A percentile compares a stretch with the other conserved stretches of the same genome.
Evolutionary conservation across 495 filamentous ascomycete genomes (phyloP).

Genomic region (Aspergillus biplanus): DNA sequence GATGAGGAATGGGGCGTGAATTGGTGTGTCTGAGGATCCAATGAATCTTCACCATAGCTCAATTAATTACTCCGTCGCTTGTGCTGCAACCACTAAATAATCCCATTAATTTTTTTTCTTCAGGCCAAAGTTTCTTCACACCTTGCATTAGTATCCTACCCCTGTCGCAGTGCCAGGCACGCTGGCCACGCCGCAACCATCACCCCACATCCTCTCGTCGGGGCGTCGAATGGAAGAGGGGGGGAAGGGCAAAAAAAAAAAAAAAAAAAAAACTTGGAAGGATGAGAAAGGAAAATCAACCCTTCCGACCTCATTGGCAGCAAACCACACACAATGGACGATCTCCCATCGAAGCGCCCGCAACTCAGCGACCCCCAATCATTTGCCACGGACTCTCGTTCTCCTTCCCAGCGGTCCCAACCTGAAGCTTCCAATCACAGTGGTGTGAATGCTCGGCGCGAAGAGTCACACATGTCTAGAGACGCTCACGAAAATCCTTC

Average conservation of each 20-base stretch:
- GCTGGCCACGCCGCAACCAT: background rate
- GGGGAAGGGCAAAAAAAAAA: background rate
- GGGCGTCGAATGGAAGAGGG: too few relatives aligned
- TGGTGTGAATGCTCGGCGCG: slow-evolving; percentile 12
- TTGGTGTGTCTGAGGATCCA: background rate
- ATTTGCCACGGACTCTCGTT: slow-evolving; percentile 5
- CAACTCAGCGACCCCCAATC: slow-evolving; percentile 20
- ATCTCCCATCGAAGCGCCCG: slow-evolving; percentile 24
- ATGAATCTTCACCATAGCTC: background rate
- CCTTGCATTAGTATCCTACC: background rate
- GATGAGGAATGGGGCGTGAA: background rate
- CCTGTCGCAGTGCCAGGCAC: background rate
- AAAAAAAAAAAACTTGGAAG: background rate
- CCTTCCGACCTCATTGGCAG: slow-evolving; percentile 18
- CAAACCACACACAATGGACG: slow-evolving; percentile 18
- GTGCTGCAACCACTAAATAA: background rate
- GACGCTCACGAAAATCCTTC: slow-evolving; percentile 3
- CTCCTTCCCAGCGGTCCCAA: slow-evolving; percentile 11
- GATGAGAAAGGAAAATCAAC: background rate
- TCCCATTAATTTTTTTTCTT: background rate
- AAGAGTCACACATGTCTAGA: slow-evolving; percentile 13
- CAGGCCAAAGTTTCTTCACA: background rate
- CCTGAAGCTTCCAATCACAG: slow-evolving; percentile 4
- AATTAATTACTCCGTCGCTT: too few relatives aligned
- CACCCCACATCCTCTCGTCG: background rate